A percentile compares a stretch with the other conserved stretches of the same genome.
Evolutionary conservation across 2,329 filamentous ascomycete genomes (phyloP).

Genomic region (Erysiphe pulchra): DNA sequence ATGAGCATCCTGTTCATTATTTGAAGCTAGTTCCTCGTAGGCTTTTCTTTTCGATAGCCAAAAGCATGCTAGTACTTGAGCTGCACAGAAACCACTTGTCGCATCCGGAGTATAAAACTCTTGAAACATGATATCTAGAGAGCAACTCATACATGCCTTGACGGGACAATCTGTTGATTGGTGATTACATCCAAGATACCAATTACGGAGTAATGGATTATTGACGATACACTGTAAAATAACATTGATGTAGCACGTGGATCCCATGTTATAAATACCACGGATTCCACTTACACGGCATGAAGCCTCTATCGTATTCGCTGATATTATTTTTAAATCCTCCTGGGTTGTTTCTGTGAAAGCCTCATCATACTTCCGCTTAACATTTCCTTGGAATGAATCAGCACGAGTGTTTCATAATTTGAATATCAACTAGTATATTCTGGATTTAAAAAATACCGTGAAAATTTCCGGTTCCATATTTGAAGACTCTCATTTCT

Average conservation of each 20-base stretch:
- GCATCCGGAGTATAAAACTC: conserved; percentile 48
- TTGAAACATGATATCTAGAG: conserved; percentile 50
- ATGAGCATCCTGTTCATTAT: conserved; percentile 88
- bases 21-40: conserved; percentile 56
- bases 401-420: conserved; percentile 1
- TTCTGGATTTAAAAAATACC: conserved; percentile 18
- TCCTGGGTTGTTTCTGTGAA: conserved; percentile 38
- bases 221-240: conserved; percentile 83
- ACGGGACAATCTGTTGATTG: conserved; percentile 41
- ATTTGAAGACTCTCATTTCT: conserved; percentile 44
- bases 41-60: conserved; percentile 62
- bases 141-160: conserved; percentile 38
- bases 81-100: conserved; percentile 71
- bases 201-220: conserved; percentile 76
- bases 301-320: conserved; percentile 54
- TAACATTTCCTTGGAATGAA: conserved; percentile 24
- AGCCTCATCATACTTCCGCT: conserved; percentile 51
- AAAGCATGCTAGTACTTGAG: conserved; percentile 68
- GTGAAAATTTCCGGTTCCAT: conserved; percentile 37
- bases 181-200: conserved; percentile 79
- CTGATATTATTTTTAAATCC: conserved; percentile 49
- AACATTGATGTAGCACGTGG: conserved; percentile 94
- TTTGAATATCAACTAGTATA: conserved; percentile 1
- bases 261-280: conserved; percentile 92
- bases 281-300: conserved; percentile 73